Conservation (phyloP, 306 rosid species). For the Lotus japonicus region DNA sequence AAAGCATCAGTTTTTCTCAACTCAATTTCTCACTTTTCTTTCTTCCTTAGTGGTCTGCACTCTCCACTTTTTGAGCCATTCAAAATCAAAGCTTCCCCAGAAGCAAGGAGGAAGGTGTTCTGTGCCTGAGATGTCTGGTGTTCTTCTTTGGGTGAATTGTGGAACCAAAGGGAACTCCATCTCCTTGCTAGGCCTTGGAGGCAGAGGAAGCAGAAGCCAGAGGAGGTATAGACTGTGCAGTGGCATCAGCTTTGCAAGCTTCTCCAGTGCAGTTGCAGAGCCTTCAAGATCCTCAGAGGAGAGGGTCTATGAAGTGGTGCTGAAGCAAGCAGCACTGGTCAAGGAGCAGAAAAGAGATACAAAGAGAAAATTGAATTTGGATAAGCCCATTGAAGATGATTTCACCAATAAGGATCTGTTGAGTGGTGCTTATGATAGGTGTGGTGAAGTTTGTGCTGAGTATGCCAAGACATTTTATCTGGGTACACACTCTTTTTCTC, state of each 20-base stretch:
- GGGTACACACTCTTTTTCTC: slow-evolving; percentile 33
- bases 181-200: slow-evolving; percentile 33
- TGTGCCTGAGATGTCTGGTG: slow-evolving; percentile 46
- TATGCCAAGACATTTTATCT: slow-evolving; percentile 93
- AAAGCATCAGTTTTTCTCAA: not conserved
- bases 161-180: slow-evolving; percentile 49
- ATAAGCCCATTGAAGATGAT: slow-evolving; percentile 33
- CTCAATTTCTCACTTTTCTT: not conserved
- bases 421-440: slow-evolving; percentile 69
- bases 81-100: not conserved
- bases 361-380: slow-evolving; percentile 29
- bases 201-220: slow-evolving; percentile 28
- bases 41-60: not conserved
- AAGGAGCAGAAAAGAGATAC: slow-evolving; percentile 30
- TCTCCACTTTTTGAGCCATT: not conserved
- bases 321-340: slow-evolving; percentile 80
- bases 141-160: slow-evolving; percentile 60
- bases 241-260: slow-evolving; percentile 34
- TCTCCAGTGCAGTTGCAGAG: slow-evolving; percentile 46
- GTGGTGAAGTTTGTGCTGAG: slow-evolving; percentile 94
- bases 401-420: slow-evolving; percentile 49
- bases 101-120: not conserved
- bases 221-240: slow-evolving; percentile 37
- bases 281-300: slow-evolving; percentile 78
- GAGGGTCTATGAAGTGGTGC: slow-evolving; percentile 83